Base-by-base conservation (phyloP, 2,329 filamentous ascomycete species). In the Colletotrichum limetticola region DNA sequence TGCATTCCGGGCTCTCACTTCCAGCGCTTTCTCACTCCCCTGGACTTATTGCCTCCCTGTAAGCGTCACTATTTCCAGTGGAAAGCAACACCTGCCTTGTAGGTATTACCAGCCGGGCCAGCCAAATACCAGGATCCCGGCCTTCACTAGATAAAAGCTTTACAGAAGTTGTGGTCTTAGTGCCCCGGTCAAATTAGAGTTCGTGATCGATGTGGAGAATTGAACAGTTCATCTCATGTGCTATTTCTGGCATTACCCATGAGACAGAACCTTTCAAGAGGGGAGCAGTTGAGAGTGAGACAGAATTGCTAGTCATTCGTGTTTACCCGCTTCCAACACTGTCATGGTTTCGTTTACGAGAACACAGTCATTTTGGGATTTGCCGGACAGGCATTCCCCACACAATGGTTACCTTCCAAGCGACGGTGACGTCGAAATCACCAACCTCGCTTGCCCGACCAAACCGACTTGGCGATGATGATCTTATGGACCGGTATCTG, bases 401-500 rank as follows among this genome's bases (percentile, higher is more conserved):
- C 55, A 72, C 53, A 64, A 70, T 68, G 52, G 46, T 42, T 8
- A 52, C 42, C 70, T 55, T 26, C 52, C 53, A 32, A 35, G 55
- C 30, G 32, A 12, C 12, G 60, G 66, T 72, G 70, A 72, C 70
- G 70, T 72, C 70, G 70, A 49, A 72, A 65, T 64, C 70, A 57
- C 8, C 65, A 65, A 28, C 55, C 55, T 70, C 60, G 24, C 32
- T 42, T 28, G 60, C 24, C 60, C 60, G 49, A 49, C 66, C 53
- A n/a, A 56, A 16, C 68, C 46, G 66, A 57, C 66, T 70, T 64
- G 66, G 60, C 70, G 46, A n/a, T 7, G 12, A 22, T 46, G 68
- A 26, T 37, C 56, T 9, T 42, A 22, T 12, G 19, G 11, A 5
- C 22, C 49, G 19, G 22, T 52, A 46, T 37, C 6, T 42, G 5